Evolutionary conservation across 1,284 basidiomycete genomes (phyloP), one percentile per base, ranked within the genome.

Genomic region (Tilletia caries): DNA sequence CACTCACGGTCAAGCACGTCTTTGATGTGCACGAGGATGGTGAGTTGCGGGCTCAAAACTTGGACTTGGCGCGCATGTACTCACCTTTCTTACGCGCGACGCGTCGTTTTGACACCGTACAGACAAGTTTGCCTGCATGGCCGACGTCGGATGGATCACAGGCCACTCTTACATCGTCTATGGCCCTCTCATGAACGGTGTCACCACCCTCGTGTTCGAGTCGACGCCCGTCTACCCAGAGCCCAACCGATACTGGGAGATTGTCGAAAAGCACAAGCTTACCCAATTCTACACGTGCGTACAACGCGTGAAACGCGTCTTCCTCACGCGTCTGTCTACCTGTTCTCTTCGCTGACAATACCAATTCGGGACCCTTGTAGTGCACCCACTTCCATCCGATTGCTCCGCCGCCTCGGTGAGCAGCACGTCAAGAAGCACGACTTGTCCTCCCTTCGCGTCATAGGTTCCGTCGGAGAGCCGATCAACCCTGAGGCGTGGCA

Each of bases 401-500:
- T 98, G 65, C 87, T 98, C 69, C 91, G 95, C 78, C 87, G 91
- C 64, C 88, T 96, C 66, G 95, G 95, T 67, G 88, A 90, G 75
- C 90, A 95, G 71, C 91, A 94, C 83, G 92, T 95, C 74, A 87
- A 92, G 82, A 86, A 88, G 46, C 88, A 95, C 85, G 93, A 98
- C 84, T 88, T 98, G 43, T 89, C 87, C 76, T 89, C 89, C 41
- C 85, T 98, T 71, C 90, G 95, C 71, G 91, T 96, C 25, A 87
- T 98, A 48, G 95, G 95, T 37, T 90, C 88, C 70, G 95, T 98
- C 68, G 96, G 95, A 67, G 95, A 98, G 86, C 96, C 96, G 5
- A 98, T 98, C 87, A 98, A 98, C 86, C 95, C 95, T 33, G 95
- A 98, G 84, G 96, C 95, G 3, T 98, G 96, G 95, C 89, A 95